A percentile compares a stretch with the other conserved stretches of the same genome.
Evolutionary conservation across 1,284 basidiomycete species (phyloP).

Genomic region (Leucoagaricus sp.): DNA sequence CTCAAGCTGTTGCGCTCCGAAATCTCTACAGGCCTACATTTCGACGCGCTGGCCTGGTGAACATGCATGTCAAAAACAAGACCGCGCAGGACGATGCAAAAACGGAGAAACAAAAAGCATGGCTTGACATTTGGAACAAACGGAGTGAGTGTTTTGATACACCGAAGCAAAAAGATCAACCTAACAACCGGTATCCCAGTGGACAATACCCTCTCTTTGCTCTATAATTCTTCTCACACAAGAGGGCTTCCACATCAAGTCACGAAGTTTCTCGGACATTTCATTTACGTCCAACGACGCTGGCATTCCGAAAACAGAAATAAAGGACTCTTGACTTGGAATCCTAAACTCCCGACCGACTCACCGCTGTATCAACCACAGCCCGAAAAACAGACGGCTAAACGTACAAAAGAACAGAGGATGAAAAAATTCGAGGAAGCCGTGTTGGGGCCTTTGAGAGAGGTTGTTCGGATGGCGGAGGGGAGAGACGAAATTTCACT

Average conservation of each 20-base stretch:
- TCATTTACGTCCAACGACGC: conserved; percentile 36
- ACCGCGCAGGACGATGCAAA: conserved; percentile 26
- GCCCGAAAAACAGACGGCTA: conserved; percentile 7
- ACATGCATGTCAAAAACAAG: conserved; percentile 36
- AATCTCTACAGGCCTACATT: conserved; percentile 53
- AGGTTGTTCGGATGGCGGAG: conserved; percentile 55
- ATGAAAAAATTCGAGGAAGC: conserved; percentile 29
- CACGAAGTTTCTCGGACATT: conserved; percentile 50
- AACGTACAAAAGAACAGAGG: conserved; percentile 18
- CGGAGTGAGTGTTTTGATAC: conserved; percentile 33
- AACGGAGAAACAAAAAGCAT: conserved; percentile 29
- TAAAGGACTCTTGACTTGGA: conserved; percentile 44
- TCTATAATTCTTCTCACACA: conserved; percentile 55
- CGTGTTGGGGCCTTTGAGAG: conserved; percentile 41
- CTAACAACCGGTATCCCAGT: conserved; percentile 36
- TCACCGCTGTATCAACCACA: conserved; percentile 15
- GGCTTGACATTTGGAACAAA: conserved; percentile 54
- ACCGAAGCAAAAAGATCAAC: neutral
- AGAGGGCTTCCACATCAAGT: conserved; percentile 63
- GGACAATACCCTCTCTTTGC: conserved; percentile 56
- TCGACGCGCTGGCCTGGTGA: conserved; percentile 53
- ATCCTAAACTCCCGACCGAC: conserved; percentile 32
- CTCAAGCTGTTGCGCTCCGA: conserved; percentile 10
- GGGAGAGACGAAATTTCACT: conserved; percentile 43
- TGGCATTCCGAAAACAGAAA: conserved; percentile 21